These are phyloP conservation scores for Coemansia brasiliensis DNA, from an alignment of 192 early-diverging fungal species.

Conservation along the genomic window DNA sequence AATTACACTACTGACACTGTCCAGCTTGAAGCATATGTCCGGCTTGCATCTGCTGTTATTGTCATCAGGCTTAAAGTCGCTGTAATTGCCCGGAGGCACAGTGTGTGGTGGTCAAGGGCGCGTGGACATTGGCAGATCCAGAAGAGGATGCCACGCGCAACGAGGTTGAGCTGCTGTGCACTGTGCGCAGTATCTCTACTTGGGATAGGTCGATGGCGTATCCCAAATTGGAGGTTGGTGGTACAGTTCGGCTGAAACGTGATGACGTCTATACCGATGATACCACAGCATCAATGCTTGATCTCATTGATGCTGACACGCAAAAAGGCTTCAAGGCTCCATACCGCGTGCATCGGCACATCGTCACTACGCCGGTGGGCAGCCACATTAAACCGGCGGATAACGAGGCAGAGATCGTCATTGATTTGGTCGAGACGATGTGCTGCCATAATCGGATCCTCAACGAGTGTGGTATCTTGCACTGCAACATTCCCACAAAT, in stretches of 20 bases:
- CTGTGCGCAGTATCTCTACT: background rate
- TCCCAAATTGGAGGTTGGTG: background rate
- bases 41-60: background rate
- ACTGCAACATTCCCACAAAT: slow-evolving; percentile 26
- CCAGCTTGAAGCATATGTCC: background rate
- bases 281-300: slow-evolving; percentile 1
- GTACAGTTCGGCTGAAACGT: background rate
- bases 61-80: slow-evolving; percentile 5
- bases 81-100: background rate
- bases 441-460: slow-evolving; percentile 15
- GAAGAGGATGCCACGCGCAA: background rate
- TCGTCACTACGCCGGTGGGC: slow-evolving; percentile 18
- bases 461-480: slow-evolving; percentile 17
- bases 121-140: background rate
- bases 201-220: background rate
- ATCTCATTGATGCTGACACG: background rate
- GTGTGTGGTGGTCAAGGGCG: slow-evolving; percentile 10
- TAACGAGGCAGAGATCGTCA: slow-evolving; percentile 9
- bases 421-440: slow-evolving; percentile 30
- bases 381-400: background rate
- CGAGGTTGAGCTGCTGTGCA: background rate
- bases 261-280: background rate
- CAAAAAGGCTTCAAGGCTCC: background rate
- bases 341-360: slow-evolving; percentile 11
- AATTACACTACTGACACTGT: background rate